Evolutionary conservation across 805 yeast genomes (phyloP), one percentile per base, ranked within the genome.

Genomic region (Candida piceae): DNA sequence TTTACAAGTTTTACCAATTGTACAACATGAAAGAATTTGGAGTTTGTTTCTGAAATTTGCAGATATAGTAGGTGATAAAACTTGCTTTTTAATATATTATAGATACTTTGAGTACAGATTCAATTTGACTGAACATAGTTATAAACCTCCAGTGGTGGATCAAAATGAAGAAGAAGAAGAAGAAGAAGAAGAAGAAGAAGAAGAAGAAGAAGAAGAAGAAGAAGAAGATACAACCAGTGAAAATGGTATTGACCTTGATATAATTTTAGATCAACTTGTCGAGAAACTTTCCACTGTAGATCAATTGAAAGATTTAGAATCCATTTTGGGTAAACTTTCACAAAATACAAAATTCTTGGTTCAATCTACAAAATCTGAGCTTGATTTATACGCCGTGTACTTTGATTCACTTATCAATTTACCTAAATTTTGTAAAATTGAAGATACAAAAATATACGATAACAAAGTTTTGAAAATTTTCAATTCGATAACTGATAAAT

Each of bases 1-100:
- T 0, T 55, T 84, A 7, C 62, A 64, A 35, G 44, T 60, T 4
- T 48, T 82, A 10, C 76, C 83, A 0, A 35, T 68, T 5, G 53
- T 72, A 0, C 78, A 75, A 39, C 87, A 80, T 54, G 68, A 69
- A 4, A 44, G 63, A 20, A 69, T 82, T 22, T 74, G 93, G 74
- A 60, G 67, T 1, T 50, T 70, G 41, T 83, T 76, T 39, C 59
- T 81, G 30, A 46, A 60, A 16, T 75, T 69, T 56, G 76, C 76
- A 1, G 60, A 60, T 31, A 34, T 42, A 1, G 59, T 67, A 16
- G 71, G 70, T 4, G 80, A 76, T 1, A 35, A 26, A 4, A 62
- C 70, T 1, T 64, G 57, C 1, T 62, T 62, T 18, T 17, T 31
- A 9, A 51, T 68, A 4, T 64, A 60, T 52, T 43, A 40, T 20